These are phyloP conservation scores for Eleusine indica DNA, from an alignment of 176 grass and related monocot genomes.

Conservation along the genomic window DNA sequence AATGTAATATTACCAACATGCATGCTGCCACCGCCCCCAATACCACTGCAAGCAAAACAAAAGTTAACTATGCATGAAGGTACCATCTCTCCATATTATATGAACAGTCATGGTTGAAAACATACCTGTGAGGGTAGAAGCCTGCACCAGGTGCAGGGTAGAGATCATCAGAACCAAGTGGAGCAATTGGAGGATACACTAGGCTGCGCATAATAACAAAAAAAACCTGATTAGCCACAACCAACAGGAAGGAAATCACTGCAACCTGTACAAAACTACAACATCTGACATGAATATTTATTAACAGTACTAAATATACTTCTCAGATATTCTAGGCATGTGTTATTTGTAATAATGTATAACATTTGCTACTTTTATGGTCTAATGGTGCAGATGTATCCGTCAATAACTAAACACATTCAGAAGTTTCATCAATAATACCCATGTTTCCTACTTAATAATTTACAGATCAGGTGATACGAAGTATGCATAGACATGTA, in stretches of 20 bases:
- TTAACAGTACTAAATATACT: neutral
- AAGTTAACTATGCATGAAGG: constrained; percentile 25
- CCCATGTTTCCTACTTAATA: neutral
- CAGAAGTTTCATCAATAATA: constrained; percentile 1
- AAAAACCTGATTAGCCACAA: constrained; percentile 13
- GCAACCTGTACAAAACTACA: neutral
- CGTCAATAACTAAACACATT: neutral
- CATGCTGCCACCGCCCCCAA: constrained; percentile 67
- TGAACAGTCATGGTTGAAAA: constrained; percentile 7
- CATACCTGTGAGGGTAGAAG: constrained; percentile 79
- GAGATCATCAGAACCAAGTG: constrained; percentile 66
- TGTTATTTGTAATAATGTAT: neutral
- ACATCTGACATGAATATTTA: neutral
- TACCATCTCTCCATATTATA: constrained; percentile 6
- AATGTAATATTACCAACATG: constrained; percentile 66
- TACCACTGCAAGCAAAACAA: constrained; percentile 57
- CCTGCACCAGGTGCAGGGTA: constrained; percentile 79
- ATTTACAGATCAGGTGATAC: constrained; percentile 1
- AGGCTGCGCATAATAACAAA: constrained; percentile 44
- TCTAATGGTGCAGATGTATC: neutral
- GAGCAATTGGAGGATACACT: constrained; percentile 68
- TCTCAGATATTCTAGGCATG: neutral
- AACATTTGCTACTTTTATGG: neutral
- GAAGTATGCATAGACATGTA: neutral
- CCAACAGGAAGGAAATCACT: constrained; percentile 5